Conservation (phyloP, 768 basidiomycete genomes). For the Floccularia luteovirens region DNA sequence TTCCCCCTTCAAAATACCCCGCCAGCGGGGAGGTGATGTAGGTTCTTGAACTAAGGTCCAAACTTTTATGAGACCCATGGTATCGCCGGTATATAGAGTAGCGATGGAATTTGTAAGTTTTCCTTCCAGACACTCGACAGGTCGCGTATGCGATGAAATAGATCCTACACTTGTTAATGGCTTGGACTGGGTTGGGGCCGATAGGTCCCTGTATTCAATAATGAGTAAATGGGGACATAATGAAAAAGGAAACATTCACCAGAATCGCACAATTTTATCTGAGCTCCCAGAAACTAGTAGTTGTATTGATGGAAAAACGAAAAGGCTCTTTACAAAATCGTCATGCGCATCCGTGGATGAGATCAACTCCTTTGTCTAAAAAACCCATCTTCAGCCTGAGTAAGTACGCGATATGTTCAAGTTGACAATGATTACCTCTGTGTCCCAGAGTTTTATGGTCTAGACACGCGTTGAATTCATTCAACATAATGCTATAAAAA, state of each 20-base stretch:
- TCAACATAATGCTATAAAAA: background rate
- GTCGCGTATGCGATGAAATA: slow-evolving; percentile 81
- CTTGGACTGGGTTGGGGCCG: slow-evolving; percentile 28
- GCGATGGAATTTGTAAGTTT: slow-evolving; percentile 36
- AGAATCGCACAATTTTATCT: slow-evolving; percentile 82
- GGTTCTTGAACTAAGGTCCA: slow-evolving; percentile 60
- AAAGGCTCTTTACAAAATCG: slow-evolving; percentile 87
- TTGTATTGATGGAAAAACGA: slow-evolving; percentile 56
- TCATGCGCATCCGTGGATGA: slow-evolving; percentile 72
- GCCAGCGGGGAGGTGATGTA: slow-evolving; percentile 36
- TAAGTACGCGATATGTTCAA: slow-evolving; percentile 1
- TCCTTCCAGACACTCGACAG: slow-evolving; percentile 75
- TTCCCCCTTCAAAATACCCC: slow-evolving; percentile 42
- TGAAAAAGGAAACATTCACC: slow-evolving; percentile 42
- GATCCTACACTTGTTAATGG: slow-evolving; percentile 52
- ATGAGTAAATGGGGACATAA: background rate
- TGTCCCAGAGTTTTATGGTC: slow-evolving; percentile 87
- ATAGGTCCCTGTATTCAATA: slow-evolving; percentile 51
- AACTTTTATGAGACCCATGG: slow-evolving; percentile 81
- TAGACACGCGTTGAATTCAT: slow-evolving; percentile 19
- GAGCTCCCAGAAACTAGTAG: slow-evolving; percentile 84
- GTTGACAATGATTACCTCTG: slow-evolving; percentile 39
- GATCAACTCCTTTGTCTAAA: slow-evolving; percentile 62
- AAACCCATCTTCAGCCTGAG: slow-evolving; percentile 1
- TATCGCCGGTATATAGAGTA: slow-evolving; percentile 79